phyloP scores from a whole-genome alignment of 139 green algal species.

The Gonium pectorale region DNA sequence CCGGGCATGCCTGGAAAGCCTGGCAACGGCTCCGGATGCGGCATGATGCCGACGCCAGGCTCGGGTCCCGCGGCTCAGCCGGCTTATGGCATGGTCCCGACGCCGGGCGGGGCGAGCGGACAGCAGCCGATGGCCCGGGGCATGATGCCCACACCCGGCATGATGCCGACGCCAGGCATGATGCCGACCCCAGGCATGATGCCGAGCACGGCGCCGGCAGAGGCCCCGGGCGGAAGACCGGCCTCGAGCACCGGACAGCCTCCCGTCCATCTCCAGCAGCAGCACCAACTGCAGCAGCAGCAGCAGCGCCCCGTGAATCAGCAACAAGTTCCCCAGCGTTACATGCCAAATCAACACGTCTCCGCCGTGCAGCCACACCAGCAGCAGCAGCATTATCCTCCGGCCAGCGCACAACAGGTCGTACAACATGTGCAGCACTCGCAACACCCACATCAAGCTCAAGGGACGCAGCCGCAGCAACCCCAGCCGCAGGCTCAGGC shows the following conservation, averaged over 20 bases:
- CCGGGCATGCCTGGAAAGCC: too few relatives aligned
- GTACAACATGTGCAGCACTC: not conserved
- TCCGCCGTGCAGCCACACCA: not conserved
- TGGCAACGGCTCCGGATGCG: too few relatives aligned
- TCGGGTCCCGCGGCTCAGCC: too few relatives aligned
- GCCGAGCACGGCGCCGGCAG: not conserved
- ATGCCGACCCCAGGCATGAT: not conserved
- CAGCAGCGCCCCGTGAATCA: not conserved
- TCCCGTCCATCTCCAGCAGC: not conserved
- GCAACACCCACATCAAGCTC: not conserved
- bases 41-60: too few relatives aligned
- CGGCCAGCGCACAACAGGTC: too few relatives aligned
- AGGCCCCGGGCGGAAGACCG: too few relatives aligned
- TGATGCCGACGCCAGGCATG: conserved; percentile 11
- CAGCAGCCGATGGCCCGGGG: not conserved
- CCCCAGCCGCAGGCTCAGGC: not conserved
- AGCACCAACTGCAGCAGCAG: not conserved
- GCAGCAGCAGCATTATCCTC: not conserved
- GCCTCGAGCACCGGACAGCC: too few relatives aligned
- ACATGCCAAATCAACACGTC: not conserved
- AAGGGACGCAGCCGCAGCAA: not conserved
- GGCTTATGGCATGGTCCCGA: conserved; percentile 20
- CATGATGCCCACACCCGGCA: conserved; percentile 36
- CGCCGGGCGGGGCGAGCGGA: not conserved
- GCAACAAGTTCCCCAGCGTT: too few relatives aligned